phyloP scores from a whole-genome alignment of 495 filamentous ascomycete species.

The Annulohypoxylon stygium region DNA sequence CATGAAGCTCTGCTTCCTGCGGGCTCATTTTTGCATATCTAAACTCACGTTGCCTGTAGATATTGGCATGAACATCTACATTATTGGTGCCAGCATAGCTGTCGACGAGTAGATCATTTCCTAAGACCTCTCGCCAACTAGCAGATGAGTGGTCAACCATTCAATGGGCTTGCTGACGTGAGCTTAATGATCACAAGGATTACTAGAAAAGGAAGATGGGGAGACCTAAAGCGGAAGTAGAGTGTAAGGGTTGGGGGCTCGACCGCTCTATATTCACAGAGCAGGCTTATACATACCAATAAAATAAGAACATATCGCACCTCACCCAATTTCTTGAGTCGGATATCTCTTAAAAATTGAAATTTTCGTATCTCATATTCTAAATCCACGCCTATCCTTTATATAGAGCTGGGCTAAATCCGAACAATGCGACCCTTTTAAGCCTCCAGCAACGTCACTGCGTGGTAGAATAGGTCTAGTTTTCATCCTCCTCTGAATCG shows the following conservation, averaged over 20 bases:
- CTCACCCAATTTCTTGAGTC: neutral
- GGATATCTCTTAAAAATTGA: constrained; percentile 1
- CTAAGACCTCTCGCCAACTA: constrained; percentile 68
- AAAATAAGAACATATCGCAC: constrained; percentile 5
- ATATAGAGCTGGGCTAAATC: constrained; percentile 1
- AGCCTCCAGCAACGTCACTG: neutral
- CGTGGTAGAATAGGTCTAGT: constrained; percentile 11
- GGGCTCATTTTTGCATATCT: neutral
- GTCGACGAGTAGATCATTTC: constrained; percentile 65
- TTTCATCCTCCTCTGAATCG: constrained; percentile 44
- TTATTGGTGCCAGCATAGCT: constrained; percentile 69
- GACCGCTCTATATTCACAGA: constrained; percentile 47
- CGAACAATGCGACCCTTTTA: constrained; percentile 33
- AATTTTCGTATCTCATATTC: constrained; percentile 26
- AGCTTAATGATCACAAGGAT: constrained; percentile 64
- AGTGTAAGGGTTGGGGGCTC: constrained; percentile 68
- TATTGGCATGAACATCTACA: constrained; percentile 39
- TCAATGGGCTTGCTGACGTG: constrained; percentile 66
- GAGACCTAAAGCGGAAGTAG: constrained; percentile 63
- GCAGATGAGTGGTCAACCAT: constrained; percentile 66
- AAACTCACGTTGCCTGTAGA: neutral
- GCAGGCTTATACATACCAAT: constrained; percentile 18
- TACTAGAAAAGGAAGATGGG: constrained; percentile 57
- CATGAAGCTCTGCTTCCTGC: neutral
- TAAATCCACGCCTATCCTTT: constrained; percentile 31